These are phyloP conservation scores for Leishmania mexicana DNA, from an alignment of 208 protist species.

Conservation along the genomic window DNA sequence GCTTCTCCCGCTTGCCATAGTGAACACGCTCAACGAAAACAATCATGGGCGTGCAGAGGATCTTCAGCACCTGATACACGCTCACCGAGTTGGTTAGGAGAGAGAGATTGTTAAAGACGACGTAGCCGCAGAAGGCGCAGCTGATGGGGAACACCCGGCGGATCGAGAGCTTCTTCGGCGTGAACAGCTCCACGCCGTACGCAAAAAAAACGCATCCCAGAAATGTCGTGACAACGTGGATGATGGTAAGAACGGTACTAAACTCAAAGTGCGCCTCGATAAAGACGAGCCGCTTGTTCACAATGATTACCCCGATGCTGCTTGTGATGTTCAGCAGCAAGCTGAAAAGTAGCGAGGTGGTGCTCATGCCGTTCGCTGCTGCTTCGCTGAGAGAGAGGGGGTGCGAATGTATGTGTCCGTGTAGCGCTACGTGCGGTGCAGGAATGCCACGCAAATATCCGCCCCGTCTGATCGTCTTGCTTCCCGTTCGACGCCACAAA, in stretches of 20 bases:
- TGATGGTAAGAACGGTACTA: slow-evolving; percentile 67
- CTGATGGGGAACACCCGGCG: slow-evolving; percentile 60
- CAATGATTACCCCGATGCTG: slow-evolving; percentile 75
- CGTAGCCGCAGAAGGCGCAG: slow-evolving; percentile 82
- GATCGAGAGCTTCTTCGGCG: slow-evolving; percentile 42
- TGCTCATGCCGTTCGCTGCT: slow-evolving; percentile 7
- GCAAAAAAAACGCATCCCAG: slow-evolving; percentile 63
- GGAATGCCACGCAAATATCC: neutral
- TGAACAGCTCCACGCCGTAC: slow-evolving; percentile 33
- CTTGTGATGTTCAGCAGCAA: slow-evolving; percentile 69
- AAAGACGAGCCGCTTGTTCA: slow-evolving; percentile 77
- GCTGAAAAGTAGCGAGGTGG: slow-evolving; percentile 31
- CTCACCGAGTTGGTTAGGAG: slow-evolving; percentile 80
- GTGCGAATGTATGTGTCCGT: neutral
- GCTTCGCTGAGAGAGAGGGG: neutral
- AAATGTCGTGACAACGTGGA: slow-evolving; percentile 77
- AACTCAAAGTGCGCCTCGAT: slow-evolving; percentile 62
- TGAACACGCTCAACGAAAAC: slow-evolving; percentile 57
- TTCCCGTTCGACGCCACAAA: neutral
- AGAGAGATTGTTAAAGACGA: slow-evolving; percentile 91
- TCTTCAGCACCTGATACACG: slow-evolving; percentile 89
- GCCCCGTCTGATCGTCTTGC: neutral
- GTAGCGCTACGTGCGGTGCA: neutral
- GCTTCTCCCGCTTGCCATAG: slow-evolving; percentile 55
- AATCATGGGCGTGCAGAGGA: slow-evolving; percentile 84